Percentiles rank a stretch among this genome's conserved stretches.
phyloP scores from a whole-genome alignment of 176 grass and related monocot genomes.

The Canna indica region DNA sequence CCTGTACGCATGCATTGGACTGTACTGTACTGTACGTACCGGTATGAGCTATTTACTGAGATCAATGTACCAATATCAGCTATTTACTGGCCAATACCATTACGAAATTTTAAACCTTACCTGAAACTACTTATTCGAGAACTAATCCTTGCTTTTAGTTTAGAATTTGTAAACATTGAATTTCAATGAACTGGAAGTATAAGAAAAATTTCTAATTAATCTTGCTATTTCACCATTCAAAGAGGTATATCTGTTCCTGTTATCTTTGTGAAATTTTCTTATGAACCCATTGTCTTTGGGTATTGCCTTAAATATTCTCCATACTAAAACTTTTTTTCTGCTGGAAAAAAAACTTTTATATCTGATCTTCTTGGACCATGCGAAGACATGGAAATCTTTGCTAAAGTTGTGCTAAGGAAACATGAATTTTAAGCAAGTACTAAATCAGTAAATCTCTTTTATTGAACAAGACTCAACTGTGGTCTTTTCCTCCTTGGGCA shows the following conservation, averaged over 20 bases:
- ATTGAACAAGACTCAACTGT: neutral
- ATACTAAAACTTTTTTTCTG: neutral
- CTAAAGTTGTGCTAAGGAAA: neutral
- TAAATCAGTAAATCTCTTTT: neutral
- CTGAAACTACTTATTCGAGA: too few relatives aligned
- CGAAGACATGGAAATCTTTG: neutral
- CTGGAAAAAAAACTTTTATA: neutral
- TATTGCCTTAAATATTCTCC: neutral
- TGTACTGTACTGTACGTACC: too few relatives aligned
- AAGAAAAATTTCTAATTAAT: too few relatives aligned
- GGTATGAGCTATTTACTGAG: too few relatives aligned
- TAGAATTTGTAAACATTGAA: too few relatives aligned
- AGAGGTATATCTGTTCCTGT: too few relatives aligned
- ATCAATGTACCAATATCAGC: too few relatives aligned
- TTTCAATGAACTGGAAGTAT: too few relatives aligned
- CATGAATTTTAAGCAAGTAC: neutral
- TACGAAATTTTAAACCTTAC: too few relatives aligned
- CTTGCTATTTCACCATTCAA: too few relatives aligned
- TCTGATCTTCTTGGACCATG: neutral
- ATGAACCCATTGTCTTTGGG: neutral
- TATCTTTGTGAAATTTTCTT: slow-evolving; percentile 2
- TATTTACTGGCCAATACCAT: too few relatives aligned
- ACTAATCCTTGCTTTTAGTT: neutral
- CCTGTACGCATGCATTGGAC: too few relatives aligned
- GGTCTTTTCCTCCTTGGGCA: neutral